Conservation (phyloP, 768 basidiomycete genomes). For the Solioccasus polychromus region DNA sequence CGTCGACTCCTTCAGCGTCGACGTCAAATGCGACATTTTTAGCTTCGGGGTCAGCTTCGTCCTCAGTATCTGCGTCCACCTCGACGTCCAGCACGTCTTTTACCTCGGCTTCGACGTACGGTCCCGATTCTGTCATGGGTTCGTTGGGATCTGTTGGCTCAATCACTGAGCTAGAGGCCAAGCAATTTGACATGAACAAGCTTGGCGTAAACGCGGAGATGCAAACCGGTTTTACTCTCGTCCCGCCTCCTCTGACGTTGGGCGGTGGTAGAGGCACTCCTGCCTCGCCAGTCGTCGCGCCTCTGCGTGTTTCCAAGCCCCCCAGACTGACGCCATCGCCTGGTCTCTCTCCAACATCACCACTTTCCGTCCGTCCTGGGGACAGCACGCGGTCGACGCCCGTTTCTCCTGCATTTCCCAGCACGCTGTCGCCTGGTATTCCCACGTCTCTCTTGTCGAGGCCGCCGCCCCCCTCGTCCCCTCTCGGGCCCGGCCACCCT, state of each 20-base stretch:
- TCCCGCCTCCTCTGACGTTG: constrained; percentile 22
- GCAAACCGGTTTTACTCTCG: constrained; percentile 21
- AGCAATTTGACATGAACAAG: constrained; percentile 17
- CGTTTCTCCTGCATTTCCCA: constrained; percentile 11
- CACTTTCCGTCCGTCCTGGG: constrained; percentile 10
- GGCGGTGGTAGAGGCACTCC: constrained; percentile 4
- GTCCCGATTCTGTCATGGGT: constrained; percentile 5
- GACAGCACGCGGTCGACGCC: constrained; percentile 5
- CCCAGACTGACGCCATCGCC: constrained; percentile 20
- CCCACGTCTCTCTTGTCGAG: constrained; percentile 7
- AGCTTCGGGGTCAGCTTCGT: constrained; percentile 11
- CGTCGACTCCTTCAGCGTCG: neutral
- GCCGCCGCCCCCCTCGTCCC: constrained; percentile 3
- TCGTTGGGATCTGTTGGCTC: constrained; percentile 21
- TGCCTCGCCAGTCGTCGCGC: constrained; percentile 18
- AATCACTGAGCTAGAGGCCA: constrained; percentile 20
- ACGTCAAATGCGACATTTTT: constrained; percentile 5
- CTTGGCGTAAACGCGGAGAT: neutral
- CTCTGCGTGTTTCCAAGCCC: constrained; percentile 25
- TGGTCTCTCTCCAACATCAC: constrained; percentile 14
- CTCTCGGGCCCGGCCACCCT: constrained; percentile 12
- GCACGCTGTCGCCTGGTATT: constrained; percentile 11
- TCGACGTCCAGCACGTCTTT: constrained; percentile 14
- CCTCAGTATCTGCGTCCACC: constrained; percentile 15
- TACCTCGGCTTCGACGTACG: constrained; percentile 15